Evolutionary conservation across 805 yeast species (phyloP).

Genomic region (Saccharomycopsis sp.): DNA sequence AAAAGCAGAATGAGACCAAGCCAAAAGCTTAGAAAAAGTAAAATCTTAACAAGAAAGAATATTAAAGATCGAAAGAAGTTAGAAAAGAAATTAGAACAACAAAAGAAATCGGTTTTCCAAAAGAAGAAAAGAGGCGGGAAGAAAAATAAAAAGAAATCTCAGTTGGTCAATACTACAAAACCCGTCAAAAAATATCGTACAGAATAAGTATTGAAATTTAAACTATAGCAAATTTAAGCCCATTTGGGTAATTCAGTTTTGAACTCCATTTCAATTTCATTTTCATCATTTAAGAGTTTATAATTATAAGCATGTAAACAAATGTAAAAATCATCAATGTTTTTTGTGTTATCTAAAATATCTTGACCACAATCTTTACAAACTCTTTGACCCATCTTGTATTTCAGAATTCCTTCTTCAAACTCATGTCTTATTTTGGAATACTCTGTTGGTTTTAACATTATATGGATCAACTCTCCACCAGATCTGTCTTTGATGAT

Average conservation of each 20-base stretch:
- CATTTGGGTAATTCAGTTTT: no score
- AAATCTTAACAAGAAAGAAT: constrained; percentile 7
- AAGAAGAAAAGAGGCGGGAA: constrained; percentile 19
- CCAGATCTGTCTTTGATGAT: constrained; percentile 3
- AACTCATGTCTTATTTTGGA: constrained; percentile 2
- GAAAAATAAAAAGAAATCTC: constrained; percentile 15
- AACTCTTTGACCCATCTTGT: constrained; percentile 4
- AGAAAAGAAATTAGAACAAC: not conserved
- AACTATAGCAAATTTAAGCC: no score
- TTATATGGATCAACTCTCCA: not conserved
- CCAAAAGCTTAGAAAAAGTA: constrained; percentile 10
- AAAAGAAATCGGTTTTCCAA: constrained; percentile 6
- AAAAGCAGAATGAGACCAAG: constrained; percentile 12
- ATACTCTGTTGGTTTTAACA: not conserved
- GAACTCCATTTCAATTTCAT: no score
- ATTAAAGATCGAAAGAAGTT: constrained; percentile 4
- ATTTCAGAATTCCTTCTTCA: not conserved
- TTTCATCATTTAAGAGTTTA: constrained; percentile 20
- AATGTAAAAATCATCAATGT: constrained; percentile 25
- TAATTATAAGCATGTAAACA: constrained; percentile 39
- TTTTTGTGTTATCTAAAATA: constrained; percentile 23
- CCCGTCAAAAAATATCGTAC: constrained; percentile 8
- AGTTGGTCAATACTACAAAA: not conserved
- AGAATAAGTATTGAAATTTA: constrained; percentile 3
- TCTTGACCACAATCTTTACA: constrained; percentile 29